Conservation (phyloP, 2,329 filamentous ascomycete genomes). For the Talaromyces sp. region DNA sequence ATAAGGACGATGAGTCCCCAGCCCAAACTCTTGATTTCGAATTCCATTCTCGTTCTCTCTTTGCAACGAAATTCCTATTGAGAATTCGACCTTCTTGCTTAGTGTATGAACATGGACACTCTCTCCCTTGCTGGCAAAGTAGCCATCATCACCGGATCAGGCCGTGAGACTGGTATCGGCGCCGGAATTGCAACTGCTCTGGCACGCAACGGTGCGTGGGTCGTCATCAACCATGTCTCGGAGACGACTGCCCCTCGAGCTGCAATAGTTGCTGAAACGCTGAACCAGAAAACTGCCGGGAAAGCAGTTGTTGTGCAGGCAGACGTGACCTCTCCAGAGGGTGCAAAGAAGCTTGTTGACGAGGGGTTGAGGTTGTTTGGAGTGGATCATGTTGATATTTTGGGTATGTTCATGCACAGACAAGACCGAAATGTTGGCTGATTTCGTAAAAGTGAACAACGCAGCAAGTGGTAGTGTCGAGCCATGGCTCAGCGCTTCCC, state of each 20-base stretch:
- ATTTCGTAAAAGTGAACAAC: conserved; percentile 22
- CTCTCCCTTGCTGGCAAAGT: conserved; percentile 35
- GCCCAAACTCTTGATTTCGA: neutral
- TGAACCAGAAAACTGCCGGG: conserved; percentile 19
- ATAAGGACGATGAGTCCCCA: neutral
- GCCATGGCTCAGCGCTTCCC: conserved; percentile 14
- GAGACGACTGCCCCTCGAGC: conserved; percentile 21
- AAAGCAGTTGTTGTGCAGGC: conserved; percentile 24
- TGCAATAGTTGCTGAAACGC: conserved; percentile 19
- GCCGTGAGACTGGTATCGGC: conserved; percentile 35
- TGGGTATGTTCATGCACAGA: conserved; percentile 20
- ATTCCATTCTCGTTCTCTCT: neutral
- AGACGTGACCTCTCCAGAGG: conserved; percentile 21
- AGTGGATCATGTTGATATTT: conserved; percentile 24
- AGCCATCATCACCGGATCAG: conserved; percentile 39
- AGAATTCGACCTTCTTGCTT: neutral
- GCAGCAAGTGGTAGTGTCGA: conserved; percentile 19
- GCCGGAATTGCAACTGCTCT: conserved; percentile 32
- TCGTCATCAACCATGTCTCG: conserved; percentile 28
- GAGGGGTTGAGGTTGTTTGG: conserved; percentile 16
- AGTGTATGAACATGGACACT: conserved; percentile 20
- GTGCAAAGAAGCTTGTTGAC: conserved; percentile 20
- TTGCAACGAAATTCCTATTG: neutral
- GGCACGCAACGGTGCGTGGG: conserved; percentile 29
- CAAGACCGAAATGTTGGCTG: neutral